Evolutionary conservation across 2,329 filamentous ascomycete species (phyloP), one percentile per base, ranked within the genome.

Genomic region (Colletotrichum sidae): DNA sequence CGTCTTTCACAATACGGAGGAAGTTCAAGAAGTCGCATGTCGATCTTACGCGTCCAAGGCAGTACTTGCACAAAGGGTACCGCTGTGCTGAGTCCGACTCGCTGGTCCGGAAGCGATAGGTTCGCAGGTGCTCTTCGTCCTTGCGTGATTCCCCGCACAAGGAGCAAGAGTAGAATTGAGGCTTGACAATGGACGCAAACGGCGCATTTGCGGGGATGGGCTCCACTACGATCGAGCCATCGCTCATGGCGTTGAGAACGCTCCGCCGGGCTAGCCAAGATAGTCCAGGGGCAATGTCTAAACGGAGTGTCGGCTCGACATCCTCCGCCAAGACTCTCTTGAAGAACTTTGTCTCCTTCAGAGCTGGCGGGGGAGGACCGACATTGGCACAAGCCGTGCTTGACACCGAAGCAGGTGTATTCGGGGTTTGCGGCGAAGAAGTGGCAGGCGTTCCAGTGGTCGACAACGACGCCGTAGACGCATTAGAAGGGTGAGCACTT

Each of bases 21-120:
- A 98, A 98, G 1, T 93, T 93, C 37, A 97, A 86, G 70, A 97
- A 96, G 72, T 97, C 96, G 76, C 96, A 97, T 2, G 93, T 94
- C 0, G 93, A 92, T 55, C 96, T 89, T 15, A 98, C 86, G 35
- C 94, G 90, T 45, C 86, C 87, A 8, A 97, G 84, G 73, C 96
- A 99, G 76, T 96, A 96, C 68, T 88, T 88, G 80, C 96, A 99
- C 2, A 99, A 84, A 1, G 95, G 92, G 74, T 98, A 97, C 55
- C 93, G 87, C 73, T 96, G 93, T 2, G 95, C 93, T 6, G 90
- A 92, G 54, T 96, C 93, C 33, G 87, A 91, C 73, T 98, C 96
- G 68, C 89, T 94, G 0, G 93, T 93, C 65, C 94, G 88, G 83
- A 99, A 98, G 35, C 94, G 90, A 78, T 97, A 93, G 47, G 90